phyloP scores from a whole-genome alignment of 2,329 filamentous ascomycete genomes.

The Xylariaceae sp. region DNA sequence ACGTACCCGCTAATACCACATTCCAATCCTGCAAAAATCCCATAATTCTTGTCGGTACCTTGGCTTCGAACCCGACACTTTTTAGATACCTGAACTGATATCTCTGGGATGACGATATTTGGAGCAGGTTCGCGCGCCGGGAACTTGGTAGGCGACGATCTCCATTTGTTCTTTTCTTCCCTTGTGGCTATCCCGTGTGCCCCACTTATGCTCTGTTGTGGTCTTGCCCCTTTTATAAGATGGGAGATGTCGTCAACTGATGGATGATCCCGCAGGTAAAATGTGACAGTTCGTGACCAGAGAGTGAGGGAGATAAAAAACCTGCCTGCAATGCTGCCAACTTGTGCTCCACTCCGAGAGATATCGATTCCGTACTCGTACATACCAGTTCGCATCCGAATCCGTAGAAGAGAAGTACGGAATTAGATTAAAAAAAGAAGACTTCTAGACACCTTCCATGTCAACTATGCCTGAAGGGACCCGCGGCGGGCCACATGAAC shows the following conservation, averaged over 20 bases:
- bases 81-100: not conserved
- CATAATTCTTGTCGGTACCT: not conserved
- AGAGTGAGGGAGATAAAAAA: not conserved
- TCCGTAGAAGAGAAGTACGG: too few species aligned
- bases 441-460: too few species aligned
- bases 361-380: not conserved
- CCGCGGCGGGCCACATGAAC: too few species aligned
- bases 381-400: not conserved
- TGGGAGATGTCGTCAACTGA: not conserved
- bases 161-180: not conserved
- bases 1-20: too few species aligned
- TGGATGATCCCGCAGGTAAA: not conserved
- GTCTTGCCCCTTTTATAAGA: not conserved
- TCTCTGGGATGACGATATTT: not conserved
- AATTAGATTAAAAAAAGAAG: too few species aligned
- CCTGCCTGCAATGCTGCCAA: not conserved
- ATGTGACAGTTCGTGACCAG: conserved; percentile 8
- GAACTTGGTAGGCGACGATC: conserved; percentile 15
- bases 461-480: too few species aligned
- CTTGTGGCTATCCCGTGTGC: not conserved
- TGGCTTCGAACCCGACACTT: too few species aligned
- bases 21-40: not conserved
- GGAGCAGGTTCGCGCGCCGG: conserved; percentile 3
- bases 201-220: conserved; percentile 2
- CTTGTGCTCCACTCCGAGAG: not conserved